Base-by-base conservation (phyloP, 352 stramenopile species). In the Globisporangium splendens region DNA sequence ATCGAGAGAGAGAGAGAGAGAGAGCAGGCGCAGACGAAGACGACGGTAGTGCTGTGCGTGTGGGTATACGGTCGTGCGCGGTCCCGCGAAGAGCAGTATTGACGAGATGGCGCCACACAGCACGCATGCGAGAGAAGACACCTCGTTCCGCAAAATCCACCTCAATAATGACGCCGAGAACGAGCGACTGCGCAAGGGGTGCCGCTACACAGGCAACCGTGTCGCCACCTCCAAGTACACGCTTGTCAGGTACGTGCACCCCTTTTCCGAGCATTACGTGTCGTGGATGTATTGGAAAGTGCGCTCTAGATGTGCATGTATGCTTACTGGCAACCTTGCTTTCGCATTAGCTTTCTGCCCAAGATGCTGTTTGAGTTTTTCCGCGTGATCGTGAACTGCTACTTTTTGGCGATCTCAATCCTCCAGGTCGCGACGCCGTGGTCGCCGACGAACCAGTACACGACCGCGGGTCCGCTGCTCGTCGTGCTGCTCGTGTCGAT, bases 331-430 rank as follows among this genome's bases (percentile, higher is more conserved):
- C 28, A 4, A 35, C 7, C 10, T 10, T 42, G n/a, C 20, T 33
- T 21, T 46, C 18, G 2, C 14, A 13, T 8, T n/a, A 98, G 82
- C 49, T 99, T 98, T 68, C 57, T 98, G 8, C 96, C 96, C 12
- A 85, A 97, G 77, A 94, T 89, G 46, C 77, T 98, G 46, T 86
- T 95, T 21, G 90, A 98, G 69, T 97, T 98, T 72, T 98, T 98
- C 71, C 79, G 91, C 28, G 78, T 95, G 50, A 90, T 98, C 65
- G 93, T 88, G 18, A 98, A 98, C 66, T 84, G 96, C 64, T 98
- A 98, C 69, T 98, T 98, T 63, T 65, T 98, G 15, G 69, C 95
- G 47, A 96, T 98, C 59, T 96, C 92, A 2, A 79, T 95, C 53
- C 78, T 98, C 31, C 97, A 98, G 61, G 69, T 87, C 35, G 75